phyloP scores from a whole-genome alignment of 1,139 yeast genomes.

The Geotrichum citri-aurantii region DNA sequence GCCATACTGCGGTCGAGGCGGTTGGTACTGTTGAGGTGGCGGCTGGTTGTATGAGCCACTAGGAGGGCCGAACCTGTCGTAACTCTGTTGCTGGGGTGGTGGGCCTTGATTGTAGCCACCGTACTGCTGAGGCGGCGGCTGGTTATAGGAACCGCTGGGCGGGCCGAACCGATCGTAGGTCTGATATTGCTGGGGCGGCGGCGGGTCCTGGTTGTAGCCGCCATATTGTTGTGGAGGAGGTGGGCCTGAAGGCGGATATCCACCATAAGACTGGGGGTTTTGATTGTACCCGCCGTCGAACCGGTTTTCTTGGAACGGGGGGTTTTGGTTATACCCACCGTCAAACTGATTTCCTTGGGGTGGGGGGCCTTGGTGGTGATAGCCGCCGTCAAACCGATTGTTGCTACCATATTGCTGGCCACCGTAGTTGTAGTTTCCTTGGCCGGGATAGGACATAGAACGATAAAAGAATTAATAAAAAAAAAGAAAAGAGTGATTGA shows the following conservation, averaged over 20 bases:
- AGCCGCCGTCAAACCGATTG: background rate
- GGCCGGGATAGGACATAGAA: conserved; percentile 32
- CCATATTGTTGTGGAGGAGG: background rate
- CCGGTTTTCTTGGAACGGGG: background rate
- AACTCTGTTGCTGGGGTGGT: background rate
- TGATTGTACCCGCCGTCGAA: background rate
- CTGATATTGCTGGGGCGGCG: background rate
- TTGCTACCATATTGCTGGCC: background rate
- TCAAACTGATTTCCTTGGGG: background rate
- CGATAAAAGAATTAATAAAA: too few species aligned
- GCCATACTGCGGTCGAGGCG: conserved; percentile 15
- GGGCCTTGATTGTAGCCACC: background rate
- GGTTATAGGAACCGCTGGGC: background rate
- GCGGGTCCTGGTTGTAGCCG: background rate
- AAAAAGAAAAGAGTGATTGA: too few species aligned
- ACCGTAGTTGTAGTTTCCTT: conserved; percentile 27
- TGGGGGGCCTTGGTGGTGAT: background rate
- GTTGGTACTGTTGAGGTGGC: background rate
- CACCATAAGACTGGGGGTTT: background rate
- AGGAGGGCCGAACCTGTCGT: background rate
- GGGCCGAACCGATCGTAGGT: background rate
- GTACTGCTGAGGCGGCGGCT: background rate
- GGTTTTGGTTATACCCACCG: background rate
- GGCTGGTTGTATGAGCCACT: background rate
- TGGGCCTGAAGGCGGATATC: background rate